Evolutionary conservation across 768 basidiomycete species (phyloP).

Genomic region (Boletus coccyginus): DNA sequence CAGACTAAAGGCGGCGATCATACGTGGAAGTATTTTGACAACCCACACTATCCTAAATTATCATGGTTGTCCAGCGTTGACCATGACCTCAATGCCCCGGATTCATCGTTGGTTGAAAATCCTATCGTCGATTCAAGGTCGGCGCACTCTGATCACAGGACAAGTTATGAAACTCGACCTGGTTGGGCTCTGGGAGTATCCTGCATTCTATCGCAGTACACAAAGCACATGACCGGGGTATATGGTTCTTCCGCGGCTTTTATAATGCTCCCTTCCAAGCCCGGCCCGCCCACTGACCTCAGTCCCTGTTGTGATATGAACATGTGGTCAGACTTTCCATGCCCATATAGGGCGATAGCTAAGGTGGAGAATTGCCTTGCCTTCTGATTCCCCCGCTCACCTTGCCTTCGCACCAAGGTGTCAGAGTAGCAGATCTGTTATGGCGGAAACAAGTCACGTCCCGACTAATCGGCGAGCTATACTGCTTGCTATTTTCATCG

Average conservation of each 20-base stretch:
- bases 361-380: neutral
- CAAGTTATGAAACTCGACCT: neutral
- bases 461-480: conserved; percentile 13
- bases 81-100: no score
- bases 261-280: no score
- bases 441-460: conserved; percentile 1
- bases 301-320: no score
- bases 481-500: conserved; percentile 14
- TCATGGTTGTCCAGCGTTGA: neutral
- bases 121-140: neutral
- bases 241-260: no score
- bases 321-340: neutral
- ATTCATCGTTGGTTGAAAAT: neutral
- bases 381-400: neutral
- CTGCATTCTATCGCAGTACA: neutral
- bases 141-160: neutral
- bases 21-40: neutral
- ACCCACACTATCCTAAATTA: neutral
- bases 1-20: neutral
- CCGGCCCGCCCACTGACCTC: no score
- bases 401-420: neutral
- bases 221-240: no score
- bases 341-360: neutral
- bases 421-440: neutral
- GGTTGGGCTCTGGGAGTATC: neutral